These are phyloP conservation scores for Epichloe sibirici DNA, from an alignment of 2,329 filamentous ascomycete species.

Conservation along the genomic window DNA sequence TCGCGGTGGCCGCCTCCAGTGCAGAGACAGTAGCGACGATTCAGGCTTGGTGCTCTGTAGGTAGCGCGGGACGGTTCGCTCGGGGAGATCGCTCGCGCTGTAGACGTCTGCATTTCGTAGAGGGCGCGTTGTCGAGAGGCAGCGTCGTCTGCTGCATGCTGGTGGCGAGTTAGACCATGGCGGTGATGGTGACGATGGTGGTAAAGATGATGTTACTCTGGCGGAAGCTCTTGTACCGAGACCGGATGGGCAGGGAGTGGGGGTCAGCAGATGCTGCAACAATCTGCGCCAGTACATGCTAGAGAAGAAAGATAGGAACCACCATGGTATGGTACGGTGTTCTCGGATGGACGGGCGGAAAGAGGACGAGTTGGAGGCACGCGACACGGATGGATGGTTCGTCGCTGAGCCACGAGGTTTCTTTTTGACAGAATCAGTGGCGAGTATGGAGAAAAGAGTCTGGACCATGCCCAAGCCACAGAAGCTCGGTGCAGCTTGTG, in stretches of 20 bases:
- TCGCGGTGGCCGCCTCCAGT: conserved; percentile 40
- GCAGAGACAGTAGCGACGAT: conserved; percentile 42
- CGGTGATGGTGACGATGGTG: not conserved
- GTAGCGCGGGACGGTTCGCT: conserved; percentile 23
- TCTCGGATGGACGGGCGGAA: not conserved
- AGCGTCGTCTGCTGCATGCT: conserved; percentile 14
- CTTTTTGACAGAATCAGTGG: not conserved
- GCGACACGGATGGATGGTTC: not conserved
- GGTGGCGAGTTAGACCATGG: not conserved
- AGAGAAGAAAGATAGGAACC: not conserved
- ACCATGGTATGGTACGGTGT: not conserved
- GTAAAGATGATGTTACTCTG: not conserved
- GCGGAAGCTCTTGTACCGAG: not conserved
- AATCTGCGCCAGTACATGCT: conserved; percentile 11
- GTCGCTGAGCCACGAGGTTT: not conserved
- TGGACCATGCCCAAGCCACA: not conserved
- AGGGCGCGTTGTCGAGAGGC: conserved; percentile 36
- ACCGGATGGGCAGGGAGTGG: not conserved
- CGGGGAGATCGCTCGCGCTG: conserved; percentile 22
- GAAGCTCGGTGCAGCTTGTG: not conserved
- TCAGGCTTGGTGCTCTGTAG: conserved; percentile 30
- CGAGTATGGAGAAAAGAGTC: no score
- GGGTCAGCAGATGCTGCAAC: not conserved
- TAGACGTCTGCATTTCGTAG: conserved; percentile 21
- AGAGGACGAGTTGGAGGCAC: not conserved